Percentiles rank a stretch among this genome's conserved stretches.
Evolutionary conservation across 345 rosid species (phyloP).

Genomic region (Gossypium sturtianum): DNA sequence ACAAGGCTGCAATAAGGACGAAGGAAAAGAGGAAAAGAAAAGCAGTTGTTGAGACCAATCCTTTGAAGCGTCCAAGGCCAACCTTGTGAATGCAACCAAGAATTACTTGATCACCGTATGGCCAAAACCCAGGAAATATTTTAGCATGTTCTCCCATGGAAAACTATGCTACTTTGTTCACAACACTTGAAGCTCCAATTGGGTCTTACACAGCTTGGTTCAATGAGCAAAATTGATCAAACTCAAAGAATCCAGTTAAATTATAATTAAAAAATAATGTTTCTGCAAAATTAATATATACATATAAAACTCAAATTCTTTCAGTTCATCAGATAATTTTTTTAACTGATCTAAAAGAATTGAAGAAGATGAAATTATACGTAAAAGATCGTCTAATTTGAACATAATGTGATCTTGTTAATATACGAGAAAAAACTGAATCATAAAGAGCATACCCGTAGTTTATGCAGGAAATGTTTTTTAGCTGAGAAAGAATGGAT

Average conservation of each 20-base stretch:
- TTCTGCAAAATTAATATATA: background rate
- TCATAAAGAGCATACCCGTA: background rate
- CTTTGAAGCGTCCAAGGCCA: conserved; percentile 13
- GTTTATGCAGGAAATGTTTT: background rate
- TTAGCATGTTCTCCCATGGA: background rate
- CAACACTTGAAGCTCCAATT: background rate
- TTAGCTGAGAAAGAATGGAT: background rate
- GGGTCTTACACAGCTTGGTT: background rate
- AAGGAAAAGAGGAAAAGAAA: conserved; percentile 24
- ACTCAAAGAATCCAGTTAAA: no score
- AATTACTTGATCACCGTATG: background rate
- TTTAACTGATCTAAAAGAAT: background rate
- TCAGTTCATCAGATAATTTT: no score
- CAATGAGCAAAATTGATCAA: no score
- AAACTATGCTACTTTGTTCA: background rate
- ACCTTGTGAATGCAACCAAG: background rate
- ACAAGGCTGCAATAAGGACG: conserved; percentile 27
- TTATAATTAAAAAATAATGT: background rate
- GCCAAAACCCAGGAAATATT: background rate
- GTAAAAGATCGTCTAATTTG: no score
- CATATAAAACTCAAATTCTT: no score
- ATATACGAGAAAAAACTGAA: background rate
- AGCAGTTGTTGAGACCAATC: conserved; percentile 27
- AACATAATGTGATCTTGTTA: background rate
- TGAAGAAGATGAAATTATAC: no score